Evolutionary conservation across 352 stramenopile genomes (phyloP).

Genomic region (Globisporangium recalcitrans): DNA sequence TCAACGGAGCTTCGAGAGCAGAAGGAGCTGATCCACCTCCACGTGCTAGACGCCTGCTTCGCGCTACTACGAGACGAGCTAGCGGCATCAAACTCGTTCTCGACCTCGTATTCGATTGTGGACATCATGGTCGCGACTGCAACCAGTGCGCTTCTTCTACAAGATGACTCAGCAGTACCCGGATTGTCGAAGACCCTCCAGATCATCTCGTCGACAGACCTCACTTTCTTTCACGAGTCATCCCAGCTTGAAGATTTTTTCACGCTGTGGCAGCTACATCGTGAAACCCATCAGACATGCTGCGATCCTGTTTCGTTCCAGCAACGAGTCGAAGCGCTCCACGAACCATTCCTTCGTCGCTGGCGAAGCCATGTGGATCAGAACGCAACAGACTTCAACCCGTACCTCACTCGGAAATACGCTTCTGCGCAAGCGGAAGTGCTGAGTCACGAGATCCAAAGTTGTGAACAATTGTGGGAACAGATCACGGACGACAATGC

Average conservation of each 20-base stretch:
- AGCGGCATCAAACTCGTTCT: constrained; percentile 23
- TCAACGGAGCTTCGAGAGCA: not conserved
- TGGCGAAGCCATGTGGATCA: constrained; percentile 41
- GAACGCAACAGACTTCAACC: constrained; percentile 59
- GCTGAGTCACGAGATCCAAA: constrained; percentile 42
- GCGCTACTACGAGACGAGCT: constrained; percentile 27
- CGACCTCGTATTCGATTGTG: constrained; percentile 26
- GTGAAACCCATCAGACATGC: constrained; percentile 40
- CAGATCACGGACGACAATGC: constrained; percentile 42
- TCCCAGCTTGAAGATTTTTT: constrained; percentile 56
- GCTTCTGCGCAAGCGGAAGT: constrained; percentile 40
- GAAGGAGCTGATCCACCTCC: constrained; percentile 39
- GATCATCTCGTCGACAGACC: constrained; percentile 74
- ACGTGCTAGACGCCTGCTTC: constrained; percentile 51
- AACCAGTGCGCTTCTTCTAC: constrained; percentile 35
- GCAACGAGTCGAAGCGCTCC: constrained; percentile 18
- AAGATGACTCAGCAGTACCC: constrained; percentile 6
- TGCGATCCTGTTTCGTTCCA: constrained; percentile 29
- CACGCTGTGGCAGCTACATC: constrained; percentile 57
- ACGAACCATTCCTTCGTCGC: constrained; percentile 38
- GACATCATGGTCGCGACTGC: constrained; percentile 51
- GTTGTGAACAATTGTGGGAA: constrained; percentile 52
- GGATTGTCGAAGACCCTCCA: constrained; percentile 64
- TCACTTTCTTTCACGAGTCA: constrained; percentile 52
- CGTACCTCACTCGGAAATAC: constrained; percentile 57